phyloP scores from a whole-genome alignment of 768 basidiomycete genomes.

The Calocybe cyanea region DNA sequence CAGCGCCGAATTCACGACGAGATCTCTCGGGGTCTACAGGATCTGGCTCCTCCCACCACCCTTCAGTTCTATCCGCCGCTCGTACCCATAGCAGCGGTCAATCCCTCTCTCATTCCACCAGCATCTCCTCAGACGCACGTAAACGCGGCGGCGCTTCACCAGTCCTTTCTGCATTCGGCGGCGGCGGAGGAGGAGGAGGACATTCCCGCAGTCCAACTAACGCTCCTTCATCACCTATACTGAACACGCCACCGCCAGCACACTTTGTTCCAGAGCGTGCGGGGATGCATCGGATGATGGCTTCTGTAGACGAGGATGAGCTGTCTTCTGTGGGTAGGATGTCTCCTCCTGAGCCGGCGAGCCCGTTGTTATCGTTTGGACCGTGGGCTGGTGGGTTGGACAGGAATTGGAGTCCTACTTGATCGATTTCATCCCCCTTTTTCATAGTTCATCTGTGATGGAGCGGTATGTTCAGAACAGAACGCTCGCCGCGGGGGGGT shows the following conservation, averaged over 20 bases:
- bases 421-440: no score
- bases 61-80: constrained; percentile 37
- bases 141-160: constrained; percentile 42
- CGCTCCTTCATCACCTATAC: constrained; percentile 13
- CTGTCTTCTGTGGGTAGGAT: constrained; percentile 15
- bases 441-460: background rate
- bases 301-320: constrained; percentile 11
- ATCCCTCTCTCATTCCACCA: constrained; percentile 46
- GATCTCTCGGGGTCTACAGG: constrained; percentile 40
- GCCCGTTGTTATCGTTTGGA: constrained; percentile 21
- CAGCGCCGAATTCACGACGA: constrained; percentile 45
- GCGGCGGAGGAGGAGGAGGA: background rate
- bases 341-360: constrained; percentile 23
- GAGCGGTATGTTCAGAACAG: no score
- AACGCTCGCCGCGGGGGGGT: background rate
- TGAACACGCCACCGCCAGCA: constrained; percentile 10
- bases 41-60: constrained; percentile 55
- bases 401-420: constrained; percentile 32
- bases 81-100: constrained; percentile 31
- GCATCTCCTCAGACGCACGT: constrained; percentile 53
- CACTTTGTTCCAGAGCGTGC: constrained; percentile 20
- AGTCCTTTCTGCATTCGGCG: constrained; percentile 48
- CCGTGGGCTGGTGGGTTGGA: constrained; percentile 41
- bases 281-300: constrained; percentile 14
- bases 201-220: constrained; percentile 15